Base-by-base conservation (phyloP, 2,329 filamentous ascomycete species). In the Fusarium anguioides region DNA sequence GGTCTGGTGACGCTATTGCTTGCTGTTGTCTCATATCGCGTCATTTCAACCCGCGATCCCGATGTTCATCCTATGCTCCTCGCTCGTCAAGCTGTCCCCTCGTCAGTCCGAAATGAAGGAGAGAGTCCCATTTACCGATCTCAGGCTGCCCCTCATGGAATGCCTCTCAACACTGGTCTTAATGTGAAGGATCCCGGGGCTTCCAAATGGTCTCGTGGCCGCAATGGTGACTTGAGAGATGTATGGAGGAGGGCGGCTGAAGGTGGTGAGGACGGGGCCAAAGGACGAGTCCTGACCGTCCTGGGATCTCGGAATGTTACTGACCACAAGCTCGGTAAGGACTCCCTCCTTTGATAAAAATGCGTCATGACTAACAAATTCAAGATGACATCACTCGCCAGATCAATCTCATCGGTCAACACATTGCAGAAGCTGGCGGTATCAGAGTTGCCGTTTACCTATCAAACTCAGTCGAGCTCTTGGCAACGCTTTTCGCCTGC, bases 41-140 rank as follows among this genome's bases (percentile, higher is more conserved):
- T 96, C 67, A 82, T 91, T 72, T 88, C 88, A 63, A 86, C 87
- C 48, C 86, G 88, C 61, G 95, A 97, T 51, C 92, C 96, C 8
- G 96, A 99, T 81, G 91, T 91, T 7, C 96, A 98, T 78, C 95
- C 96, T 31, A 89, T 97, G 78, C 86, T 98, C 45, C 89, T 99
- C 26, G 92, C 92, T 54, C 88, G 95, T 52, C 96, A 98, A 82
- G 88, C 93, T 4, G 85, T 89, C 66, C 86, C 91, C 48, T 91
- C 93, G 10, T 87, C 90, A 14, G 91, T 98, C 51, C 87, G 96
- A 71, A 89, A 95, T 71, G 87, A 91, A 58, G 91, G 92, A 69
- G 92, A 98, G 79, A 97, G 93, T 37, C 90, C 96, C 44, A 82
- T 93, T 62, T 97, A 95, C 79, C 87, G 96, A 60, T 92, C 91